Evolutionary conservation across 768 basidiomycete species (phyloP).

Genomic region (Hericium erinaceus): DNA sequence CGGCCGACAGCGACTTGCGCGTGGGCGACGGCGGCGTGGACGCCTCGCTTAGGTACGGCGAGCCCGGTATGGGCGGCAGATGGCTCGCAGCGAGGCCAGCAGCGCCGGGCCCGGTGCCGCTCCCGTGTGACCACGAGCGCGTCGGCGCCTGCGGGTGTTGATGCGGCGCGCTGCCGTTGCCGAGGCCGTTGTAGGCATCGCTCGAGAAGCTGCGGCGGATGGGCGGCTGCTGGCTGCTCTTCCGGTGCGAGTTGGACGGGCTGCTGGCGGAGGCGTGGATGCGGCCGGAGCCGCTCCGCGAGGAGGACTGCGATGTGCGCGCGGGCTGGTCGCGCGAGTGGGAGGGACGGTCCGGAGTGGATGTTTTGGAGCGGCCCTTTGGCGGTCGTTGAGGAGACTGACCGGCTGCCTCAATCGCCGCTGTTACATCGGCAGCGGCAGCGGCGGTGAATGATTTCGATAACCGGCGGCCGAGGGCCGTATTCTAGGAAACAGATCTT

Average conservation of each 20-base stretch:
- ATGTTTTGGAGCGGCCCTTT: conserved; percentile 6
- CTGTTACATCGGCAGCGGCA: conserved; percentile 13
- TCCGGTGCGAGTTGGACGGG: not conserved
- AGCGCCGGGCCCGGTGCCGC: not conserved
- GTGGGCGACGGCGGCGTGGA: conserved; percentile 47
- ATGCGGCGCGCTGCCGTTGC: not conserved
- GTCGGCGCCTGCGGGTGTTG: conserved; percentile 6
- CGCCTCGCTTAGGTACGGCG: conserved; percentile 55
- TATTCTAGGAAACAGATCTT: conserved; percentile 39
- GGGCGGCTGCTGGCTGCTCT: not conserved
- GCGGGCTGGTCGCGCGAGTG: not conserved
- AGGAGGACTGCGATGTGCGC: not conserved
- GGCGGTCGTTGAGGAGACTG: not conserved
- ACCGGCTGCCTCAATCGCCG: not conserved
- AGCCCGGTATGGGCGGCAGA: conserved; percentile 33
- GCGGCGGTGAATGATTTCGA: conserved; percentile 26
- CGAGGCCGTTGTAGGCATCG: conserved; percentile 4
- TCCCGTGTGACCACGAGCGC: conserved; percentile 18
- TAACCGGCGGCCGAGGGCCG: conserved; percentile 59
- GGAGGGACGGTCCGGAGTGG: conserved; percentile 1
- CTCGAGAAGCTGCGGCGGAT: conserved; percentile 10
- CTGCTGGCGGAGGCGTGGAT: not conserved
- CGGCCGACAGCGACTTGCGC: conserved; percentile 28
- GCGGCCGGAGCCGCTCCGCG: not conserved
- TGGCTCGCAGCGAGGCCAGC: not conserved